phyloP scores from a whole-genome alignment of 169 alveolate genomes.

The Plasmodium berghei region DNA sequence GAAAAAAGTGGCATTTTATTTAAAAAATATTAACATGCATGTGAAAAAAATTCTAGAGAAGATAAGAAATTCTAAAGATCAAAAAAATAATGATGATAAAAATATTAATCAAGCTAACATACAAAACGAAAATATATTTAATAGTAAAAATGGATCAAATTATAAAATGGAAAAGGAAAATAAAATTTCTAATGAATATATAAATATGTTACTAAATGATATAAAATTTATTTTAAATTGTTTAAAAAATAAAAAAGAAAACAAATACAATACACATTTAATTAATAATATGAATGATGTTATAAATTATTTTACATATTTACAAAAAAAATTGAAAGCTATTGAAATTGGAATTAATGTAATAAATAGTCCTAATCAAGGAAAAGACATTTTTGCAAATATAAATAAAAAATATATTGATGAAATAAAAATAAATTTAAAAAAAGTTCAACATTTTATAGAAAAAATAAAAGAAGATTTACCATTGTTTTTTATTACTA shows the following conservation, averaged over 20 bases:
- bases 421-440: not conserved
- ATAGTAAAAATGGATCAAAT: not conserved
- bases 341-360: not conserved
- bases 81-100: too few relatives aligned
- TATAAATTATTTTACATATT: too few relatives aligned
- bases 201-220: not conserved
- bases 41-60: not conserved
- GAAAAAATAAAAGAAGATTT: conserved; percentile 4
- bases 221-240: not conserved
- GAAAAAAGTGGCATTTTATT: not conserved
- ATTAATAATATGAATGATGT: too few relatives aligned
- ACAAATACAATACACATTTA: not conserved
- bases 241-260: not conserved
- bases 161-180: not conserved
- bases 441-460: not conserved
- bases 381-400: too few relatives aligned
- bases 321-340: not conserved
- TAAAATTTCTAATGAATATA: not conserved
- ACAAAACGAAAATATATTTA: not conserved
- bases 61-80: too few relatives aligned
- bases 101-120: too few relatives aligned
- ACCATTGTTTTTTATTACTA: not conserved
- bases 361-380: not conserved
- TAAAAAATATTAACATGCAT: not conserved
- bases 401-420: not conserved